A percentile compares a stretch with the other conserved stretches of the same genome.
These are phyloP conservation scores for Kokia cookei DNA, from an alignment of 441 rosid species.

Conservation along the genomic window DNA sequence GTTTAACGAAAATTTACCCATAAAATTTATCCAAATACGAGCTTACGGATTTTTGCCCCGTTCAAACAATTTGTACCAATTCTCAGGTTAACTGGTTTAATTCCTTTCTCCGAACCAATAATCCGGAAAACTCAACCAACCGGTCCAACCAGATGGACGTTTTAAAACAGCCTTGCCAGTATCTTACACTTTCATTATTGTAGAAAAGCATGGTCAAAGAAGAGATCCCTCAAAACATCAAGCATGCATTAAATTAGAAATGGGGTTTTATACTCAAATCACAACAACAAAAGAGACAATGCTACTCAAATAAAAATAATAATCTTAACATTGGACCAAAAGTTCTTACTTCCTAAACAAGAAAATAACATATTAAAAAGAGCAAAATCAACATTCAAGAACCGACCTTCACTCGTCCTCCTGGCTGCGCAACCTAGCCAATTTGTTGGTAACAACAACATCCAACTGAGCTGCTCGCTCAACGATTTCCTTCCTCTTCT, in stretches of 20 bases:
- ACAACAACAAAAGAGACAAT: neutral
- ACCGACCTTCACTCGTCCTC: slow-evolving; percentile 47
- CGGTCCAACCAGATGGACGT: no score
- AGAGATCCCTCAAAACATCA: neutral
- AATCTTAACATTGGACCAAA: neutral
- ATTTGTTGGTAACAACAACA: slow-evolving; percentile 61
- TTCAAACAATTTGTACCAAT: no score
- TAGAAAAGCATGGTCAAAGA: no score
- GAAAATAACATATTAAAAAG: neutral
- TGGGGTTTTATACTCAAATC: neutral
- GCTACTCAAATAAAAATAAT: neutral
- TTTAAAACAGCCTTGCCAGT: no score
- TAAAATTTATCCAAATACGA: no score
- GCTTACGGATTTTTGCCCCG: no score
- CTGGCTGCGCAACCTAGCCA: slow-evolving; percentile 76
- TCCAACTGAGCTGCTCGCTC: slow-evolving; percentile 69
- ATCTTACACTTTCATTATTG: no score
- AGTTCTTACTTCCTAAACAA: neutral
- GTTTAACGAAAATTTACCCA: no score
- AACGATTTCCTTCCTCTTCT: slow-evolving; percentile 65
- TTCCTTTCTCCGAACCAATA: no score
- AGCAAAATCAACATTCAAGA: neutral
- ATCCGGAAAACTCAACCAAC: no score
- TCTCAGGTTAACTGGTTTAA: no score
- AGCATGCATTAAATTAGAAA: neutral